Percentiles rank a stretch among this genome's conserved stretches.
Evolutionary conservation across 1,284 basidiomycete genomes (phyloP).

Genomic region (Paramarasmius palmivorus): DNA sequence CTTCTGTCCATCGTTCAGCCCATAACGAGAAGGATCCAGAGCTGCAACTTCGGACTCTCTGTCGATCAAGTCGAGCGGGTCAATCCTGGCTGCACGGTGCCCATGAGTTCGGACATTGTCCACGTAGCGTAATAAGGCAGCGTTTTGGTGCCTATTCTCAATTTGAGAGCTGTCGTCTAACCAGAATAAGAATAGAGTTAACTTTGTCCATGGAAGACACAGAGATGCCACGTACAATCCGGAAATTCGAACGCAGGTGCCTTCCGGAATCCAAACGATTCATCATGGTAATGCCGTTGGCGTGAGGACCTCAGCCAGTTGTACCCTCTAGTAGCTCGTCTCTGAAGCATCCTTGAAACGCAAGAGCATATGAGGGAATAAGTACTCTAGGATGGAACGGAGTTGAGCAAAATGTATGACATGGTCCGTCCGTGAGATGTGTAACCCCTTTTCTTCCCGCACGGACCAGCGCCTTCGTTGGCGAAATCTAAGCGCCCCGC

Average conservation of each 20-base stretch:
- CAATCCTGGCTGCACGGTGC: slow-evolving; percentile 80
- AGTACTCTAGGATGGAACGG: background rate
- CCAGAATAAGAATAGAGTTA: background rate
- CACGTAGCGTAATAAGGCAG: slow-evolving; percentile 81
- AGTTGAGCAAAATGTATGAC: background rate
- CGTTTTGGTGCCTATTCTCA: slow-evolving; percentile 73
- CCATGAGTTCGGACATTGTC: slow-evolving; percentile 82
- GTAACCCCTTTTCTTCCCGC: too few species aligned
- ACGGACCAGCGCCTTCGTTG: background rate
- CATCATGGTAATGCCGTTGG: slow-evolving; percentile 66
- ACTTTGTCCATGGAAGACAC: background rate
- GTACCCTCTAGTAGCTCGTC: background rate
- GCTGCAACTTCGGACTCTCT: slow-evolving; percentile 81
- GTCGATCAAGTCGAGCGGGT: slow-evolving; percentile 84
- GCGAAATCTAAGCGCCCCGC: too few species aligned
- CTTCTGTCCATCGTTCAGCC: slow-evolving; percentile 52
- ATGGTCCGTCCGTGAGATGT: background rate
- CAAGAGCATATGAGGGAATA: background rate
- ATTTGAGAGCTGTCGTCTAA: slow-evolving; percentile 77
- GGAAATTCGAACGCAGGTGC: slow-evolving; percentile 64
- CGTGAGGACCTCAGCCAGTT: background rate
- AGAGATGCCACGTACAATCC: slow-evolving; percentile 60
- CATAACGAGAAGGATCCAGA: slow-evolving; percentile 78
- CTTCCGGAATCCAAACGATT: slow-evolving; percentile 80
- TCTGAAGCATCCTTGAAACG: background rate